A percentile compares a stretch with the other conserved stretches of the same genome.
These are phyloP conservation scores for Claviceps sp. DNA, from an alignment of 2,329 filamentous ascomycete species.

Conservation along the genomic window DNA sequence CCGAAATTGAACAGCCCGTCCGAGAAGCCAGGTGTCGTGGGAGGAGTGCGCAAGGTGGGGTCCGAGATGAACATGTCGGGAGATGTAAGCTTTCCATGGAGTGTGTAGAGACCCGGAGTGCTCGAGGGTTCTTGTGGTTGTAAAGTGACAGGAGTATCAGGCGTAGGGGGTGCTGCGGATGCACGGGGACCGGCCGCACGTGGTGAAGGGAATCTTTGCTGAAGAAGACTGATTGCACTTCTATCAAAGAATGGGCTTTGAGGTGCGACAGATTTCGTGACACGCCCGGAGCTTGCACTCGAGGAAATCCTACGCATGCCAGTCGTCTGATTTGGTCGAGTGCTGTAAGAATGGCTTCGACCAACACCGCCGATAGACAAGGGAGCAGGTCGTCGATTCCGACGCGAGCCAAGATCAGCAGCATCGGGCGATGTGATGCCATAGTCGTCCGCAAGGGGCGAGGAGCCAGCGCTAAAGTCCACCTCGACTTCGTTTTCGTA, in stretches of 20 bases:
- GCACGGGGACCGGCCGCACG: conserved; percentile 22
- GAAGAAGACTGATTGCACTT: conserved; percentile 31
- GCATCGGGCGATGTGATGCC: conserved; percentile 35
- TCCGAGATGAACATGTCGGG: conserved; percentile 23
- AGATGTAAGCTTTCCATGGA: conserved; percentile 17
- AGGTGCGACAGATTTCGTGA: conserved; percentile 19
- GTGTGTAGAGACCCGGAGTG: conserved; percentile 20
- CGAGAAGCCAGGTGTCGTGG: conserved; percentile 36
- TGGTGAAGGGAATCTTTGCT: conserved; percentile 27
- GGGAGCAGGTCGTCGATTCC: conserved; percentile 31
- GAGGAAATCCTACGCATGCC: conserved; percentile 43
- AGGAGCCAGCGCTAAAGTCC: conserved; percentile 3
- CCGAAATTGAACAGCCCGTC: conserved; percentile 27
- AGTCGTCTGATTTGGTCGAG: conserved; percentile 31
- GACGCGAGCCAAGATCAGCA: conserved; percentile 40
- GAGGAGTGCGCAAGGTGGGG: conserved; percentile 37
- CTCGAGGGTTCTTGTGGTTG: conserved; percentile 26
- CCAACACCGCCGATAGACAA: conserved; percentile 30
- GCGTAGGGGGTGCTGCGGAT: conserved; percentile 34
- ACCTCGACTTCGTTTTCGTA: conserved; percentile 1
- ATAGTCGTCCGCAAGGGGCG: conserved; percentile 6
- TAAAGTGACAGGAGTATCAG: conserved; percentile 32
- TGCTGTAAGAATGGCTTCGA: conserved; percentile 27
- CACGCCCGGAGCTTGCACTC: conserved; percentile 27
- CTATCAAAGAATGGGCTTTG: conserved; percentile 29